Percentiles rank a stretch among this genome's conserved stretches.
Evolutionary conservation across 768 basidiomycete genomes (phyloP).

Genomic region (Cytidiella melzeri): DNA sequence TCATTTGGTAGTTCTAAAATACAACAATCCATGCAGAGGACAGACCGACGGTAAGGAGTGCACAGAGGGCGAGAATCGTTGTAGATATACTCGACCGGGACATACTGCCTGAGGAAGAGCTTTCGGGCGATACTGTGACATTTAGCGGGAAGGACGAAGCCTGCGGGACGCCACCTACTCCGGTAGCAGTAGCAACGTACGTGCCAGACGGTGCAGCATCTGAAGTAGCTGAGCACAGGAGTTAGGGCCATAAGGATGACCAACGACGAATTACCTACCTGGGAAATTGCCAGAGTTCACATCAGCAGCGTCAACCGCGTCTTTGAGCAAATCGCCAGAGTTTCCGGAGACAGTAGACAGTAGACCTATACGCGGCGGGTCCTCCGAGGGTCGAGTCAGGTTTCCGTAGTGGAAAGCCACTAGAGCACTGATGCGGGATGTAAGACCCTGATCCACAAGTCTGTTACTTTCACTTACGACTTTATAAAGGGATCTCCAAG

Average conservation of each 20-base stretch:
- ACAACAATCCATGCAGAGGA: too few species aligned
- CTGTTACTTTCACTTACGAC: constrained; percentile 57
- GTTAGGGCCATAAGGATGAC: too few species aligned
- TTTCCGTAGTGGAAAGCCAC: constrained; percentile 71
- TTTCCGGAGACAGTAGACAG: constrained; percentile 62
- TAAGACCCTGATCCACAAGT: too few species aligned
- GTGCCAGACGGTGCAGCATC: constrained; percentile 36
- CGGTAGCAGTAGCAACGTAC: constrained; percentile 14
- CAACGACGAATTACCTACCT: too few species aligned
- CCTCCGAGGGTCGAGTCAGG: constrained; percentile 56
- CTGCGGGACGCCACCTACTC: constrained; percentile 17
- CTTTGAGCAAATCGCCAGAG: constrained; percentile 34
- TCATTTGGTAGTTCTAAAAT: too few species aligned
- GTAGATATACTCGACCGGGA: too few species aligned
- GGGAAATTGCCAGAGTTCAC: constrained; percentile 26
- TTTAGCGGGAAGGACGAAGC: constrained; percentile 8
- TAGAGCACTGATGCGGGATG: constrained; percentile 38
- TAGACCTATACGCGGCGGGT: constrained; percentile 65
- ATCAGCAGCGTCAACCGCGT: constrained; percentile 29
- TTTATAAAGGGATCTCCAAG: constrained; percentile 74
- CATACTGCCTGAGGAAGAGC: too few species aligned
- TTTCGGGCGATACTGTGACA: too few species aligned
- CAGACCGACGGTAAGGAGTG: too few species aligned
- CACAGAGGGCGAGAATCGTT: too few species aligned
- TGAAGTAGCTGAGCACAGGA: constrained; percentile 31